Evolutionary conservation across 768 basidiomycete genomes (phyloP).

Genomic region (Amanita phalloides): DNA sequence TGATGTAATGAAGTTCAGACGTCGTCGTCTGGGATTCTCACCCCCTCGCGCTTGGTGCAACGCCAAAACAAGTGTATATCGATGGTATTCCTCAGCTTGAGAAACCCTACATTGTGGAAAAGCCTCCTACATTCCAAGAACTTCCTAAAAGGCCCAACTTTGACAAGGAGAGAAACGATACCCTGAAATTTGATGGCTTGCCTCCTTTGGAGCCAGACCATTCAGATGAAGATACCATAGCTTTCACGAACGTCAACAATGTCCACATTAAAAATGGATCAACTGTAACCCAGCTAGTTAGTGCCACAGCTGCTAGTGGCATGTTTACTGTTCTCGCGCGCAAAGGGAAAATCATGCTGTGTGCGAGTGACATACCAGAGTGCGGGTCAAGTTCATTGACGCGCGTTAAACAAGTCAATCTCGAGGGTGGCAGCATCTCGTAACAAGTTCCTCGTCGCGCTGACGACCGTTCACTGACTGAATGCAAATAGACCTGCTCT

Average conservation of each 20-base stretch:
- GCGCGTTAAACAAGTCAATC: conserved; percentile 32
- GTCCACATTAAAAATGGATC: conserved; percentile 29
- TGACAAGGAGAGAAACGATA: conserved; percentile 40
- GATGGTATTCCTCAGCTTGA: conserved; percentile 71
- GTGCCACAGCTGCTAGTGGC: conserved; percentile 10
- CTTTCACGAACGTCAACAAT: conserved; percentile 56
- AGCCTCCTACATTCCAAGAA: conserved; percentile 43
- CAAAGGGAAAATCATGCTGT: conserved; percentile 44
- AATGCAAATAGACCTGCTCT: conserved; percentile 39
- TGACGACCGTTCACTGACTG: background rate
- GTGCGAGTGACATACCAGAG: conserved; percentile 17
- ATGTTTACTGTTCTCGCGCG: conserved; percentile 35
- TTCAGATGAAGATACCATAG: conserved; percentile 25
- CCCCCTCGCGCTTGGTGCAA: conserved; percentile 67
- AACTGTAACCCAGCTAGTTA: conserved; percentile 21
- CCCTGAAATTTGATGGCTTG: conserved; percentile 51
- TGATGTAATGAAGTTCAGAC: conserved; percentile 24
- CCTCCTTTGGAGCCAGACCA: conserved; percentile 45
- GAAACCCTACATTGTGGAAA: conserved; percentile 32
- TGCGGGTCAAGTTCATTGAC: conserved; percentile 10
- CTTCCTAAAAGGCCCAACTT: conserved; percentile 50
- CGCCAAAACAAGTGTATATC: conserved; percentile 74
- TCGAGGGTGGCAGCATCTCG: conserved; percentile 56
- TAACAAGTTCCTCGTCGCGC: conserved; percentile 26
- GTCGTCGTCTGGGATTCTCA: conserved; percentile 71